Percentiles rank a stretch among this genome's conserved stretches.
Conservation (phyloP, 352 stramenopile genomes). For the Phytopythium sindhum region DNA sequence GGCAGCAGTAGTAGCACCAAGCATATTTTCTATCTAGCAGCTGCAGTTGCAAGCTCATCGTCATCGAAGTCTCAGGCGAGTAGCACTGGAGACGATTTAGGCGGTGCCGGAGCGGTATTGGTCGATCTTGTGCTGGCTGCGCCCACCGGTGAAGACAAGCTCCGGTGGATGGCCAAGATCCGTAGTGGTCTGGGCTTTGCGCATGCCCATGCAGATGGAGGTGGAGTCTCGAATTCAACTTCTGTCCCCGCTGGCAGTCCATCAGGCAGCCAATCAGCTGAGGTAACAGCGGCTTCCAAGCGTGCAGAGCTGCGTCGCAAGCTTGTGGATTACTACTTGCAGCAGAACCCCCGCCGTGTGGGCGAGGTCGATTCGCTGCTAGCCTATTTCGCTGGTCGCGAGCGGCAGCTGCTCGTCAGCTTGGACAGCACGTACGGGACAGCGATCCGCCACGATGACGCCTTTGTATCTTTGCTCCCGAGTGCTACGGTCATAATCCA, state of each 20-base stretch:
- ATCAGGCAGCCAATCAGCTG: neutral
- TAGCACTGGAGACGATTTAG: neutral
- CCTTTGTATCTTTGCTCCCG: constrained; percentile 24
- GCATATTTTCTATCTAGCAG: constrained; percentile 6
- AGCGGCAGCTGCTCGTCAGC: constrained; percentile 51
- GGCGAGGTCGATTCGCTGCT: constrained; percentile 74
- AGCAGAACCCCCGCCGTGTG: constrained; percentile 87
- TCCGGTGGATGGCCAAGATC: constrained; percentile 55
- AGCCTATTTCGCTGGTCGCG: constrained; percentile 52
- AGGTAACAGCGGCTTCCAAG: neutral
- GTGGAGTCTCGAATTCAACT: neutral
- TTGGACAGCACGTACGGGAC: constrained; percentile 67
- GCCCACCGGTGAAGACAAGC: constrained; percentile 36
- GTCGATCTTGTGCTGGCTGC: constrained; percentile 32
- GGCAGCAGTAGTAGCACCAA: neutral
- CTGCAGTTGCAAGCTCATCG: neutral
- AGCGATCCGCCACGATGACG: constrained; percentile 25
- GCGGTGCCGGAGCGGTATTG: neutral
- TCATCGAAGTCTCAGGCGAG: neutral
- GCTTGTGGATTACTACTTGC: constrained; percentile 88
- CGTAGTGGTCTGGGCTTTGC: constrained; percentile 34
- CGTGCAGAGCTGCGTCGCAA: constrained; percentile 24
- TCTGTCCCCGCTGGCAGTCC: neutral
- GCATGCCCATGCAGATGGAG: constrained; percentile 8
- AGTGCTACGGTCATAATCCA: constrained; percentile 2